Evolutionary conservation across 2,329 filamentous ascomycete species (phyloP).

Genomic region (Curvularia hawaiiensis): DNA sequence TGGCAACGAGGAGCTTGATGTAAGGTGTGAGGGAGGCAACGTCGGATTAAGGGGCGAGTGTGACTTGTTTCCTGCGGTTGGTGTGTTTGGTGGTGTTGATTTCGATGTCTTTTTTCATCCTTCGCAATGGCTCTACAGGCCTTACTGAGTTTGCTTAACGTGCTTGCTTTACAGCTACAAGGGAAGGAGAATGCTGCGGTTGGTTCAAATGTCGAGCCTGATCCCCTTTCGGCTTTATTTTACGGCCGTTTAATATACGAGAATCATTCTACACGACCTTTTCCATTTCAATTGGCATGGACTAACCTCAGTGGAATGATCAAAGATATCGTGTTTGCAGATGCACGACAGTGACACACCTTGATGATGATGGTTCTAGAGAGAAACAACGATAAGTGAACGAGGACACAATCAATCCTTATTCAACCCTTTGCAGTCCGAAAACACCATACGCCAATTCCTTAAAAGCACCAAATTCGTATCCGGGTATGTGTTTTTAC

Average conservation of each 20-base stretch:
- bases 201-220: background rate
- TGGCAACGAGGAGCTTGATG: constrained; percentile 75
- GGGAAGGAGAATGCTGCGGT: background rate
- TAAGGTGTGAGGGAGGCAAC: constrained; percentile 64
- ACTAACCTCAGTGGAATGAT: background rate
- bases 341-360: background rate
- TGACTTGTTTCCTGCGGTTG: constrained; percentile 73
- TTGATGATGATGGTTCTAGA: background rate
- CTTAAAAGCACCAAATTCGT: background rate
- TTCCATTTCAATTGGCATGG: background rate
- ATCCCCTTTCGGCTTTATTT: background rate
- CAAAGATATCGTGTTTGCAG: background rate
- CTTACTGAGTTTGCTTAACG: constrained; percentile 20
- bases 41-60: constrained; percentile 72
- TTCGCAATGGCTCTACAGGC: constrained; percentile 60
- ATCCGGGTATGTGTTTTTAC: background rate
- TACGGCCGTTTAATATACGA: background rate
- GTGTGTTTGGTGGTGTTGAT: constrained; percentile 69
- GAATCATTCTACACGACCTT: background rate
- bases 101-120: constrained; percentile 71
- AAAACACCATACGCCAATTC: background rate
- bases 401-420: too few species aligned
- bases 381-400: background rate
- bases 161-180: background rate
- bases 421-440: background rate